Percentiles rank a stretch among this genome's conserved stretches.
Conservation (phyloP, 31 red algal species). For the Bonnemaisonia californica region DNA sequence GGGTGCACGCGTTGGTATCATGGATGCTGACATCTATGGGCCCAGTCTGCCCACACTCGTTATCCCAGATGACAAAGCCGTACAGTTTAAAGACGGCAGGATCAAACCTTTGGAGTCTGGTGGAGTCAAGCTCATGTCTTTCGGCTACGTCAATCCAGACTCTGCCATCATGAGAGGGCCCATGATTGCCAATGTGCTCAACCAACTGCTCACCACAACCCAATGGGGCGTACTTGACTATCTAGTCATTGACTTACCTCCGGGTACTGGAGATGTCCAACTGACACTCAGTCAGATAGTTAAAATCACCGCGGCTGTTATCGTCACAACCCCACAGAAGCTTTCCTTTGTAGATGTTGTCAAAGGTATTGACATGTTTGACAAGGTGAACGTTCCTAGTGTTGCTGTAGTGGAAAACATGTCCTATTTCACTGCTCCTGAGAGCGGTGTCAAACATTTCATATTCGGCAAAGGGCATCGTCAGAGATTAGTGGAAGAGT, state of each 20-base stretch:
- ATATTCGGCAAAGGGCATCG: constrained; percentile 95
- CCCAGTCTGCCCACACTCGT: constrained; percentile 94
- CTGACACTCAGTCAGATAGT: constrained; percentile 92
- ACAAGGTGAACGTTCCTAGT: constrained; percentile 94
- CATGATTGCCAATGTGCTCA: constrained; percentile 95
- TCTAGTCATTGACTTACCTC: constrained; percentile 95
- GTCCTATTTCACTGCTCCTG: constrained; percentile 93
- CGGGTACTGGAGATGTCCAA: constrained; percentile 97
- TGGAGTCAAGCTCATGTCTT: constrained; percentile 98
- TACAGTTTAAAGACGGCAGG: constrained; percentile 81
- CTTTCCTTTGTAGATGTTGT: constrained; percentile 99
- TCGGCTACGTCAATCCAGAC: constrained; percentile 97
- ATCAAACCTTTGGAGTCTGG: constrained; percentile 76
- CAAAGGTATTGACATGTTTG: constrained; percentile 98
- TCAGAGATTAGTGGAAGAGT: constrained; percentile 72
- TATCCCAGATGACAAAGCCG: constrained; percentile 64
- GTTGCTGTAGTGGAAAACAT: constrained; percentile 97
- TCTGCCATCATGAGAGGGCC: constrained; percentile 97
- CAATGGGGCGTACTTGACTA: constrained; percentile 98
- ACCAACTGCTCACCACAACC: constrained; percentile 93
- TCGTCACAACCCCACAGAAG: constrained; percentile 96
- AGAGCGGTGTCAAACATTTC: constrained; percentile 78
- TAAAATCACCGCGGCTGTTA: constrained; percentile 87
- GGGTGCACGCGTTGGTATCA: constrained; percentile 94
- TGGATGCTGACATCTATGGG: constrained; percentile 99